phyloP scores from a whole-genome alignment of 2,329 filamentous ascomycete species.

The Penicillium hordei region DNA sequence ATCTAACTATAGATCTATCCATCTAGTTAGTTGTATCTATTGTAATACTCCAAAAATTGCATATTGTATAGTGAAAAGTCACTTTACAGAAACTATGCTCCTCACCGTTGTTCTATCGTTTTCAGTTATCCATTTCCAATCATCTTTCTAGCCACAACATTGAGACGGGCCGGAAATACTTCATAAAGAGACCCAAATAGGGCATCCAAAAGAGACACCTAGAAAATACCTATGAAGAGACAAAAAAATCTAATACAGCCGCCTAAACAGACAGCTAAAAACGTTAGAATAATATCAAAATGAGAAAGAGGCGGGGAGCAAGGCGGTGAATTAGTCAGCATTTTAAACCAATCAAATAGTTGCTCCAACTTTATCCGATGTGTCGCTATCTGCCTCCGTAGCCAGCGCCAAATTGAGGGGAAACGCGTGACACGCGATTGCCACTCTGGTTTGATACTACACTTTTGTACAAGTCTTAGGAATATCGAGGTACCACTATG shows the following conservation, averaged over 20 bases:
- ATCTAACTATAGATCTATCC: not conserved
- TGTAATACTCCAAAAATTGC: not conserved
- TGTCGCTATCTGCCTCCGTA: no score
- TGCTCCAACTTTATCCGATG: no score
- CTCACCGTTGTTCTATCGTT: not conserved
- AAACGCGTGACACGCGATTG: no score
- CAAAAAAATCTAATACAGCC: not conserved
- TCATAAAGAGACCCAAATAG: not conserved
- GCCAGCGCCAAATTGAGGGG: no score
- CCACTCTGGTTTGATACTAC: no score
- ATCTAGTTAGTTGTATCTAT: not conserved
- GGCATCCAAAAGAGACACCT: not conserved
- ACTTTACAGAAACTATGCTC: not conserved
- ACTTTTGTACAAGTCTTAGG: no score
- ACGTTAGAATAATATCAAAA: no score
- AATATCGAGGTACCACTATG: no score
- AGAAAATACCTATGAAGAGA: not conserved
- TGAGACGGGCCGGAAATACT: not conserved
- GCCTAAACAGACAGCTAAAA: not conserved
- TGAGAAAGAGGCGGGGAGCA: no score
- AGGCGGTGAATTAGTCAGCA: no score
- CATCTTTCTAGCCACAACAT: not conserved
- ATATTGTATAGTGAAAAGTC: not conserved
- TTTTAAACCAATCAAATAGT: no score
- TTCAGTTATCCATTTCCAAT: not conserved